A percentile compares a stretch with the other conserved stretches of the same genome.
These are phyloP conservation scores for Podila horticola DNA, from an alignment of 192 early-diverging fungal genomes.

Conservation along the genomic window DNA sequence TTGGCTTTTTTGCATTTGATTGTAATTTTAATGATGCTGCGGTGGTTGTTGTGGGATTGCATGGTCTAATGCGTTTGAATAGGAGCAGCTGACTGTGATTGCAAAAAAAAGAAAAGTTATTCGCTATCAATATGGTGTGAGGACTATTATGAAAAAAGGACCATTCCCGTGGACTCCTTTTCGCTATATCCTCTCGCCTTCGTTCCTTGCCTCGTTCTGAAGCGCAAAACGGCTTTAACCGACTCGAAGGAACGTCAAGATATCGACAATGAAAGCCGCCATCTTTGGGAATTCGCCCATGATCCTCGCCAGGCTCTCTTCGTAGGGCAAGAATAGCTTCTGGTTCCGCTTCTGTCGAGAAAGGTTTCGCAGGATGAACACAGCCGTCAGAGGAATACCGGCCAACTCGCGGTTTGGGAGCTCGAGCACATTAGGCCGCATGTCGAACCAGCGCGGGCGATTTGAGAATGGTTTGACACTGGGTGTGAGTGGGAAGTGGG, in stretches of 20 bases:
- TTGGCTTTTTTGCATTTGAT: not conserved
- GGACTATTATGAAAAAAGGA: not conserved
- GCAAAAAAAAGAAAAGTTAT: too few species aligned
- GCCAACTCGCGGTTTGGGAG: constrained; percentile 44
- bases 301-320: constrained; percentile 57
- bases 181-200: too few species aligned
- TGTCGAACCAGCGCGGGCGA: constrained; percentile 40
- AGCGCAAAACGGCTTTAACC: constrained; percentile 11
- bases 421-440: constrained; percentile 54
- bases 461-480: constrained; percentile 42
- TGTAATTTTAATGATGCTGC: not conserved
- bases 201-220: too few species aligned
- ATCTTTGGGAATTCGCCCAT: constrained; percentile 62
- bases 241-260: constrained; percentile 54
- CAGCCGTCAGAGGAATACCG: constrained; percentile 68
- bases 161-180: not conserved
- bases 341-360: constrained; percentile 55
- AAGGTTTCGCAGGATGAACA: constrained; percentile 63
- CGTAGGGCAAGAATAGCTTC: constrained; percentile 60
- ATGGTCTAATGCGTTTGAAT: too few species aligned
- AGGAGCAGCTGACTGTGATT: too few species aligned
- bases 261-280: constrained; percentile 56
- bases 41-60: too few species aligned
- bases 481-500: constrained; percentile 58
- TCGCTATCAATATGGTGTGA: too few species aligned